Percentiles rank a stretch among this genome's conserved stretches.
phyloP scores from a whole-genome alignment of 1,284 basidiomycete genomes.

The Ceratobasidium theobromae region DNA sequence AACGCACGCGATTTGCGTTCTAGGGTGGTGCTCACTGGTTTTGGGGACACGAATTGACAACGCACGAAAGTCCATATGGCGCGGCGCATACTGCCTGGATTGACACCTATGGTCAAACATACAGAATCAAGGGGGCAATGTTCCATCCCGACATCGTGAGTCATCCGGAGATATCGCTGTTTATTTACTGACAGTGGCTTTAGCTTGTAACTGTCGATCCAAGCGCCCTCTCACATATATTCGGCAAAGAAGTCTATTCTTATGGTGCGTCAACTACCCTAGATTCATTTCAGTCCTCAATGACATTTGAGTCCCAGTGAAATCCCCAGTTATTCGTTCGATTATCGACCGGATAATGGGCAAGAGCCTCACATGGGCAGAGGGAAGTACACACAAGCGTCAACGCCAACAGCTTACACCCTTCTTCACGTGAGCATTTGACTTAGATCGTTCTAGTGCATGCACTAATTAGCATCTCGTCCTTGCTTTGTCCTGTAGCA shows the following conservation, averaged over 20 bases:
- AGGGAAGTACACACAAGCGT: slow-evolving; percentile 43
- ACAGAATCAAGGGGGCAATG: slow-evolving; percentile 29
- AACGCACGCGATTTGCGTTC: not conserved
- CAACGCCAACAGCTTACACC: slow-evolving; percentile 40
- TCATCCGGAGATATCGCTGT: not conserved
- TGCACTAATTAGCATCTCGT: not conserved
- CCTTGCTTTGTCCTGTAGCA: slow-evolving; percentile 12
- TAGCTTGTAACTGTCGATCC: slow-evolving; percentile 43
- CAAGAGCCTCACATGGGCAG: slow-evolving; percentile 42
- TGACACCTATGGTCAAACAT: slow-evolving; percentile 20
- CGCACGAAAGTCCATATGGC: not conserved
- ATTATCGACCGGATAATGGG: slow-evolving; percentile 43
- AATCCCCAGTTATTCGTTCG: slow-evolving; percentile 42
- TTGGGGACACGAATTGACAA: slow-evolving; percentile 20
- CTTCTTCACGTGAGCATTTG: slow-evolving; percentile 39
- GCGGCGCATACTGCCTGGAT: slow-evolving; percentile 19
- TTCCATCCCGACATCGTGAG: slow-evolving; percentile 32
- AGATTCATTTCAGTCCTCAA: slow-evolving; percentile 5
- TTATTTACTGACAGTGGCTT: not conserved
- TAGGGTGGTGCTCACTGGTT: slow-evolving; percentile 19
- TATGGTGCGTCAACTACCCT: slow-evolving; percentile 37
- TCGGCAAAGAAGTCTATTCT: slow-evolving; percentile 39
- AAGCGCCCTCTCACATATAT: slow-evolving; percentile 39
- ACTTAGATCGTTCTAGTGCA: no score
- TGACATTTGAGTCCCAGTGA: slow-evolving; percentile 6